A percentile compares a stretch with the other conserved stretches of the same genome.
These are phyloP conservation scores for Botryotinia convoluta DNA, from an alignment of 2,329 filamentous ascomycete species.

Conservation along the genomic window DNA sequence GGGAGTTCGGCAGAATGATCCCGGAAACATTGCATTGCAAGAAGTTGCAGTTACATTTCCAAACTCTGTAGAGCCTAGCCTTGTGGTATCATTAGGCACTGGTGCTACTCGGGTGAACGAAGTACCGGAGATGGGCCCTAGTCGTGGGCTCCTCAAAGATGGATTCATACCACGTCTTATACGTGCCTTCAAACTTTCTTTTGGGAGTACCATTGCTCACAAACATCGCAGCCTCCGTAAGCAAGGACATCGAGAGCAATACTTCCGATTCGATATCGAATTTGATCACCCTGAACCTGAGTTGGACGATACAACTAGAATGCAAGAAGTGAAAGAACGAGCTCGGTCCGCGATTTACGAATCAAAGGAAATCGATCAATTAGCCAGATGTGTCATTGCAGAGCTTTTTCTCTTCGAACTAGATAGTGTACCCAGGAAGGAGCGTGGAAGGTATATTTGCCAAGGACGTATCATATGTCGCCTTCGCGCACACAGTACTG, in stretches of 20 bases:
- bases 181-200: neutral
- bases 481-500: neutral
- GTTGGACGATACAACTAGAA: neutral
- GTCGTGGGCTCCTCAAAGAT: slow-evolving; percentile 15
- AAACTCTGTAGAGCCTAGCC: slow-evolving; percentile 21
- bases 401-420: neutral
- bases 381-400: neutral
- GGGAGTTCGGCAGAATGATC: slow-evolving; percentile 22
- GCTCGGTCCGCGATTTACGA: neutral
- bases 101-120: slow-evolving; percentile 18
- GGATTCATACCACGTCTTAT: slow-evolving; percentile 1
- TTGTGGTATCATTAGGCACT: slow-evolving; percentile 28
- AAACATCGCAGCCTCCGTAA: neutral
- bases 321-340: neutral
- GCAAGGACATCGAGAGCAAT: neutral
- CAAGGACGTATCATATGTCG: neutral
- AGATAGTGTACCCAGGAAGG: neutral
- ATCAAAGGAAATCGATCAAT: neutral
- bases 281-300: neutral
- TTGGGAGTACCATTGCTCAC: neutral
- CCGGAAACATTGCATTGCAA: slow-evolving; percentile 16
- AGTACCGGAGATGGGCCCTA: slow-evolving; percentile 5
- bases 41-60: slow-evolving; percentile 26
- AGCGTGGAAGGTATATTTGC: neutral
- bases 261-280: neutral